These are phyloP conservation scores for Penicillium flavigenum DNA, from an alignment of 495 filamentous ascomycete genomes.

Conservation along the genomic window DNA sequence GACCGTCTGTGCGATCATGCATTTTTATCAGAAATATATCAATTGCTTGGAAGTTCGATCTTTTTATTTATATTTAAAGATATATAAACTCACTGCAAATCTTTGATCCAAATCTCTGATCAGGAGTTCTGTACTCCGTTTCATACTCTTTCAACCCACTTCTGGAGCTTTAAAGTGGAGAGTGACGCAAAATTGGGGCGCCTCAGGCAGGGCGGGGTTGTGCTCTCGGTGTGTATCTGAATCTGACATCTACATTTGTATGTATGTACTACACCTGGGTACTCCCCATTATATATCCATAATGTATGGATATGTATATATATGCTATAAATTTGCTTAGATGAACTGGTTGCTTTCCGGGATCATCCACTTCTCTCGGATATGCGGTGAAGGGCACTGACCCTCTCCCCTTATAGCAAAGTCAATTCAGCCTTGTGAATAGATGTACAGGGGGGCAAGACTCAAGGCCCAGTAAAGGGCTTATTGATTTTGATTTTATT, in stretches of 20 bases:
- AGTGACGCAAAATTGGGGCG: conserved; percentile 24
- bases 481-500: neutral
- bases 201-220: conserved; percentile 20
- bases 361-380: neutral
- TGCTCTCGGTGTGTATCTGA: conserved; percentile 3
- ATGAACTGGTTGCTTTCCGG: no score
- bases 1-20: neutral
- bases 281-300: no score
- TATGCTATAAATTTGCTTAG: no score
- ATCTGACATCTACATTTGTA: neutral
- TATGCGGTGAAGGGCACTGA: conserved; percentile 13
- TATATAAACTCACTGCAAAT: neutral
- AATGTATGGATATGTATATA: no score
- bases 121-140: conserved; percentile 10
- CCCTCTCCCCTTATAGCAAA: neutral
- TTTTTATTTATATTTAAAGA: neutral
- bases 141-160: conserved; percentile 15
- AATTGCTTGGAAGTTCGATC: neutral
- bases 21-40: neutral
- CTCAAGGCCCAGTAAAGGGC: neutral
- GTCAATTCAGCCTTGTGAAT: conserved; percentile 6
- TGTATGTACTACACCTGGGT: conserved; percentile 3
- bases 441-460: neutral
- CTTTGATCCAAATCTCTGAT: neutral
- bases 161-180: conserved; percentile 29